Evolutionary conservation across 257 asterid genomes (phyloP).

Genomic region (Plantago elongata): DNA sequence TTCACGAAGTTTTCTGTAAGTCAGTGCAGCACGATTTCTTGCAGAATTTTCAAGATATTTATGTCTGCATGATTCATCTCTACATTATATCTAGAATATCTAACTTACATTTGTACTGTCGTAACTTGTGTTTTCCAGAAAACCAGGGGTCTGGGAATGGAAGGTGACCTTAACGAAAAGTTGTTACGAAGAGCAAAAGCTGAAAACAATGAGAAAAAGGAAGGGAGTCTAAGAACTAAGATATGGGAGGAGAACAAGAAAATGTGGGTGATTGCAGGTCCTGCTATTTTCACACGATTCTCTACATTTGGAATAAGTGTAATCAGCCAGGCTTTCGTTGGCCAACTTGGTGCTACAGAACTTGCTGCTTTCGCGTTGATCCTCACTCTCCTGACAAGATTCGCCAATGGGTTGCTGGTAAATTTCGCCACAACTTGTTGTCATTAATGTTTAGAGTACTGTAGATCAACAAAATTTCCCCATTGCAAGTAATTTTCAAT

Average conservation of each 20-base stretch:
- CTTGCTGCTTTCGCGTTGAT: slow-evolving; percentile 66
- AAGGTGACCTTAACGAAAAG: slow-evolving; percentile 20
- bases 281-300: slow-evolving; percentile 52
- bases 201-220: not conserved
- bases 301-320: slow-evolving; percentile 42
- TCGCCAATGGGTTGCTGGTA: slow-evolving; percentile 58
- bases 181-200: slow-evolving; percentile 12
- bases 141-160: slow-evolving; percentile 22
- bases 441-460: too few relatives aligned
- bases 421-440: not conserved
- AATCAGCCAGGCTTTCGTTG: slow-evolving; percentile 65
- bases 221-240: slow-evolving; percentile 21
- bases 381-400: slow-evolving; percentile 44
- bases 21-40: too few relatives aligned
- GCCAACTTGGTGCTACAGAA: slow-evolving; percentile 57
- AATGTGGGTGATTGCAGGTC: slow-evolving; percentile 67
- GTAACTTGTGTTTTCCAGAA: not conserved
- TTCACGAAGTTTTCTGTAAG: too few relatives aligned
- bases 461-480: too few relatives aligned
- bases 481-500: too few relatives aligned
- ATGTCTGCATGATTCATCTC: too few relatives aligned
- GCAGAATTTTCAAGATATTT: too few relatives aligned
- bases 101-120: not conserved
- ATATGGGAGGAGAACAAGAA: slow-evolving; percentile 48
- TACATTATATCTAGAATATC: too few relatives aligned